Conservation (phyloP, 139 green algal genomes). For the Chlamydomonas incerta region DNA sequence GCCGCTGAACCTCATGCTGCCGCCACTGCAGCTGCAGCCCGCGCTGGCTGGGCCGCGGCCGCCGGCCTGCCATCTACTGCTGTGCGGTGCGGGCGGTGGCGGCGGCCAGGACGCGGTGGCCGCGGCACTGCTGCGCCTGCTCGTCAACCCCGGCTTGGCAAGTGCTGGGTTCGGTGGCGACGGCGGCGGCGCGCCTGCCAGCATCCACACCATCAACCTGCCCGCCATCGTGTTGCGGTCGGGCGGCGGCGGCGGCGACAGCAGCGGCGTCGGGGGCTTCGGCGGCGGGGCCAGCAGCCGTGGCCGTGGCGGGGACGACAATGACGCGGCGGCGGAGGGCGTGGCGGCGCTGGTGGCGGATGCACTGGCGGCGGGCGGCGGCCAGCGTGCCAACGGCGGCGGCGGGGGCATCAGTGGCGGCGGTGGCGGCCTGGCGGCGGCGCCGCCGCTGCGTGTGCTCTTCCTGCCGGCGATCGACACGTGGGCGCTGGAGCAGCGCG, state of each 20-base stretch:
- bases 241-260: too few species aligned
- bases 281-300: background rate
- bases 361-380: background rate
- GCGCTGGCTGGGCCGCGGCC: background rate
- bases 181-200: background rate
- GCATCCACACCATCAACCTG: slow-evolving; percentile 24
- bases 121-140: background rate
- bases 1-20: background rate
- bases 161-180: background rate
- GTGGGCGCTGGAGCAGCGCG: slow-evolving; percentile 32
- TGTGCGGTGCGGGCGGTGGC: slow-evolving; percentile 19
- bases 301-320: background rate
- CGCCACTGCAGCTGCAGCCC: background rate
- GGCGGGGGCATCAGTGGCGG: too few species aligned
- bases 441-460: slow-evolving; percentile 5
- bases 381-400: too few species aligned
- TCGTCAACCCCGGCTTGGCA: background rate
- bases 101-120: slow-evolving; percentile 8
- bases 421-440: background rate
- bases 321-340: background rate
- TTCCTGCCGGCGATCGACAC: slow-evolving; percentile 26
- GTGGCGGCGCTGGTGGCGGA: slow-evolving; percentile 28
- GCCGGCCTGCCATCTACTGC: slow-evolving; percentile 10
- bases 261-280: background rate
- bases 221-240: background rate